phyloP scores from a whole-genome alignment of 164 flowering plant genomes.

The Macadamia tetraphylla region DNA sequence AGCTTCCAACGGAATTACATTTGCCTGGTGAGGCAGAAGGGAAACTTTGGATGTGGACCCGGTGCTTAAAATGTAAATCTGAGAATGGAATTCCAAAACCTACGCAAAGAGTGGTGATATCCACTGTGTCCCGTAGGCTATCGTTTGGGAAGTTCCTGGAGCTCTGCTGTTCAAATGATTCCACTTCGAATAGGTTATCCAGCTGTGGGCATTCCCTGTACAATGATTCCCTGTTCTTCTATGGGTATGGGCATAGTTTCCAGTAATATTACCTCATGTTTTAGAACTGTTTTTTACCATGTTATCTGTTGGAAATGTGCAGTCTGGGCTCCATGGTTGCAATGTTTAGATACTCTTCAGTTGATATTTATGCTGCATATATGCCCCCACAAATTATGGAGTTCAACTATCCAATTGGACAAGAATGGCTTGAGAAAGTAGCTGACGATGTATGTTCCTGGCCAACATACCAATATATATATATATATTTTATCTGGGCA shows the following conservation, averaged over 20 bases:
- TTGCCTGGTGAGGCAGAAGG: conserved; percentile 81
- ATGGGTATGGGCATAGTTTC: conserved; percentile 55
- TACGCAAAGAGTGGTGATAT: conserved; percentile 70
- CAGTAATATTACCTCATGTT: not conserved
- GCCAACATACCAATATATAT: not conserved
- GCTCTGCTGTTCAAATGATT: conserved; percentile 58
- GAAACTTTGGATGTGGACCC: conserved; percentile 98
- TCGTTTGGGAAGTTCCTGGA: conserved; percentile 96
- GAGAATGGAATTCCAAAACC: conserved; percentile 33
- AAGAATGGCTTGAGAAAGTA: conserved; percentile 50
- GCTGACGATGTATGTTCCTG: conserved; percentile 45
- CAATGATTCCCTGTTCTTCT: conserved; percentile 67
- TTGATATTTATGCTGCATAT: conserved; percentile 49
- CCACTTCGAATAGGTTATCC: conserved; percentile 29
- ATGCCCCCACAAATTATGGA: conserved; percentile 70
- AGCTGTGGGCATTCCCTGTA: conserved; percentile 76
- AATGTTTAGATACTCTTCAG: conserved; percentile 69
- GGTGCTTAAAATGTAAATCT: conserved; percentile 66
- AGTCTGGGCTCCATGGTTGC: conserved; percentile 82
- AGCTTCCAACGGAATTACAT: conserved; percentile 28
- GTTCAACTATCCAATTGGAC: conserved; percentile 36
- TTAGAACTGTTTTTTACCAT: not conserved
- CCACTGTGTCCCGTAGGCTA: conserved; percentile 54
- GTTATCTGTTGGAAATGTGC: conserved; percentile 20
- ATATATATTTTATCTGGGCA: not conserved